These are phyloP conservation scores for Davidsoniella neocaledoniae DNA, from an alignment of 2,329 filamentous ascomycete genomes.

Conservation along the genomic window DNA sequence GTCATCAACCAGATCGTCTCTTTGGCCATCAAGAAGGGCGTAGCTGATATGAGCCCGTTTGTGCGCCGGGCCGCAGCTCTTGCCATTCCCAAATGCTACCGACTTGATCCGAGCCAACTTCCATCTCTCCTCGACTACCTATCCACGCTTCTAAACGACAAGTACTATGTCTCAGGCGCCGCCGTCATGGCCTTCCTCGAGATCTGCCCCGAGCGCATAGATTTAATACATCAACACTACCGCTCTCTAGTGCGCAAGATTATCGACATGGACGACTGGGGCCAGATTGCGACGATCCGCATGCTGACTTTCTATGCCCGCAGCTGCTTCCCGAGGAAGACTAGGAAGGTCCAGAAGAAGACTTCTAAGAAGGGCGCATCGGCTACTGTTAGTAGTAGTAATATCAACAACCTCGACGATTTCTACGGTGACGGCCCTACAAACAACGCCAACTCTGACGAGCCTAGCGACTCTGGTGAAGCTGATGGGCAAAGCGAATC, in stretches of 20 bases:
- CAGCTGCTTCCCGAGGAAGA: constrained; percentile 66
- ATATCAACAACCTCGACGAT: constrained; percentile 36
- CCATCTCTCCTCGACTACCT: constrained; percentile 77
- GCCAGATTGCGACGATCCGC: constrained; percentile 66
- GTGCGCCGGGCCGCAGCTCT: constrained; percentile 86
- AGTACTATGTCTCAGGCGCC: constrained; percentile 89
- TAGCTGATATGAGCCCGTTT: constrained; percentile 83
- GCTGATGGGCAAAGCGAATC: constrained; percentile 27
- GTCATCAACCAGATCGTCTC: constrained; percentile 97
- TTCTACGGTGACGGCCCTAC: constrained; percentile 56
- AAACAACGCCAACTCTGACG: constrained; percentile 17
- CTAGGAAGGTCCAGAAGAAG: constrained; percentile 19
- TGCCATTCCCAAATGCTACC: constrained; percentile 90
- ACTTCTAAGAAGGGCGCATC: constrained; percentile 20
- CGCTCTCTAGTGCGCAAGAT: constrained; percentile 70
- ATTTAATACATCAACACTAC: constrained; percentile 85
- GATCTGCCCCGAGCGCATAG: constrained; percentile 71
- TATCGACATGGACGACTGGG: constrained; percentile 99
- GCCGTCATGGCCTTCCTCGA: constrained; percentile 81
- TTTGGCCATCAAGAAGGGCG: constrained; percentile 84
- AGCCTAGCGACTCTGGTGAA: constrained; percentile 22
- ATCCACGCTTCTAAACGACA: constrained; percentile 63
- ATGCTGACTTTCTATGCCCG: constrained; percentile 74
- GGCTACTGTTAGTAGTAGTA: constrained; percentile 17
- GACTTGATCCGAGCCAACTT: constrained; percentile 68